Evolutionary conservation across 805 yeast species (phyloP), one percentile per base, ranked within the genome.

Genomic region (Zygosaccharomyces gambellarensis): DNA sequence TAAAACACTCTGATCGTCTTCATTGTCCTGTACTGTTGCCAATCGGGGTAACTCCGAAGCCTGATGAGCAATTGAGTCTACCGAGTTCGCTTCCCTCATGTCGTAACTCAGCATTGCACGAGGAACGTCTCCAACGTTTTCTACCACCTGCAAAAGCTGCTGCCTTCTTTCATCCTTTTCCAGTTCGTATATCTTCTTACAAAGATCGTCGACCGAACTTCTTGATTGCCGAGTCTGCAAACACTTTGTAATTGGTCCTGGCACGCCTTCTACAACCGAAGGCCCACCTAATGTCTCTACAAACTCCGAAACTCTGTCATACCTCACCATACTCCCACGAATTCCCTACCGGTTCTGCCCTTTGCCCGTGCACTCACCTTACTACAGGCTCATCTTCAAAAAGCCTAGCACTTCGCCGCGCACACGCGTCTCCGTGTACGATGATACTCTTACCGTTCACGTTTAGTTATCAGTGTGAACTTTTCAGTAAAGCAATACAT

Each of bases 41-140:
- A 65, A 52, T 29, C 51, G 50, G n/a, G 70, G 70, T 30, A 65
- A 52, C 10, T 55, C 53, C 21, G 40, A 29, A 3, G 64, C 51
- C 44, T 64, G 64, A 2, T 48, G 47, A 2, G 58, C 53, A 21
- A 64, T 39, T 40, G 48, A 50, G 11, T 56, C 50, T 27, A 64
- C 41, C 11, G 60, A 55, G 4, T 49, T 27, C 12, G 59, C 55
- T 17, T 40, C 43, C 9, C 34, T 40, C n/a, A 40, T 43, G 14
- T 42, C 46, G 9, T 48, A 39, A 9, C 65, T 65, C 9, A 63
- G 48, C 8, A 54, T 36, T 39, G 60, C 54, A 17, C 53, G 54
- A 2, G 63, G 67, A 30, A 63, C 46, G 40, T 61, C 67, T n/a
- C 64, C 63, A 8, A 61, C 52, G 5, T 46, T 17, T n/a, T 58